Percentiles rank a stretch among this genome's conserved stretches.
Conservation (phyloP, 345 rosid species). For the Citrus cavaleriei region DNA sequence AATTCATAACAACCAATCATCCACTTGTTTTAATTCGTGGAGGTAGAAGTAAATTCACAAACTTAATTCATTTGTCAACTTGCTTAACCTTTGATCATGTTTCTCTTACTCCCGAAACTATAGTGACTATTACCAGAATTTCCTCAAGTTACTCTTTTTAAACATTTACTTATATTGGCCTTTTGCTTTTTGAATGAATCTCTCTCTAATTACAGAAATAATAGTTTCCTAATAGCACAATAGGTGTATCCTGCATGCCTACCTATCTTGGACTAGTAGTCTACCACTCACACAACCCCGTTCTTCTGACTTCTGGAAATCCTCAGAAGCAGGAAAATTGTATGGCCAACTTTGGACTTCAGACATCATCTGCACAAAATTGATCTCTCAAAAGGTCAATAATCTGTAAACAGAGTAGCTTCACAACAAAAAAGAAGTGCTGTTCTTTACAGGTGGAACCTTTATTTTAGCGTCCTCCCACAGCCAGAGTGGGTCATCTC, state of each 20-base stretch:
- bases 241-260: slow-evolving; percentile 5
- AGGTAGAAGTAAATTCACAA: not conserved
- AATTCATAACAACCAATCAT: not conserved
- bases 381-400: slow-evolving; percentile 8
- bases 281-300: slow-evolving; percentile 71
- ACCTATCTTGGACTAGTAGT: slow-evolving; percentile 72
- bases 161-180: not conserved
- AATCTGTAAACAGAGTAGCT: not conserved
- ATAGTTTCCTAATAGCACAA: slow-evolving; percentile 6
- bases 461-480: slow-evolving; percentile 91
- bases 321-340: slow-evolving; percentile 84
- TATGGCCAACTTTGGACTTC: slow-evolving; percentile 92
- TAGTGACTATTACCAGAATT: not conserved
- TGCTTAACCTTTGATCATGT: not conserved
- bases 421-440: slow-evolving; percentile 5
- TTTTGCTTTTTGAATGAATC: not conserved
- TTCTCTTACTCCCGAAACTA: not conserved
- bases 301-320: slow-evolving; percentile 58
- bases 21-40: not conserved
- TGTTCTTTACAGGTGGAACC: slow-evolving; percentile 34
- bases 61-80: not conserved
- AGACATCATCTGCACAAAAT: slow-evolving; percentile 46
- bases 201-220: not conserved
- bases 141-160: not conserved
- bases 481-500: slow-evolving; percentile 57